These are phyloP conservation scores for barley (Hordeum vulgare) DNA, from an alignment of 176 grass and related monocot species.

Conservation along the genomic window DNA sequence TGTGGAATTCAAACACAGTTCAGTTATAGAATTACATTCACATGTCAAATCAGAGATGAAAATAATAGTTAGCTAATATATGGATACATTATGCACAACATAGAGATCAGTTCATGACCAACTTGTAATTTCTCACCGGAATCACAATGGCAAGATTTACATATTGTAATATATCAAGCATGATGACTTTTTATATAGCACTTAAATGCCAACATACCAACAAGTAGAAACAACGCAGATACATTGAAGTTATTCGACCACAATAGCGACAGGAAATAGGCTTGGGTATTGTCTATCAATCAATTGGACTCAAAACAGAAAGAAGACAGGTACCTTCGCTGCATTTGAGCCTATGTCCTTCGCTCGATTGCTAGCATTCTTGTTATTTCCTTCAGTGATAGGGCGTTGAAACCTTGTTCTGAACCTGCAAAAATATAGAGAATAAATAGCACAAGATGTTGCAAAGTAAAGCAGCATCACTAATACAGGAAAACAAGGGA, in stretches of 20 bases:
- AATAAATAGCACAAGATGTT: conserved; percentile 20
- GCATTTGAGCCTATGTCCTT: conserved; percentile 69
- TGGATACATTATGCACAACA: neutral
- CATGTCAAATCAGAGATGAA: conserved; percentile 2
- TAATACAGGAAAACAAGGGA: conserved; percentile 17
- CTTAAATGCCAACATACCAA: conserved; percentile 1
- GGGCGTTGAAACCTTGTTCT: conserved; percentile 55
- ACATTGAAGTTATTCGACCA: neutral
- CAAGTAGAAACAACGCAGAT: neutral
- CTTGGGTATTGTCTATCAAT: neutral
- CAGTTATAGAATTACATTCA: conserved; percentile 2
- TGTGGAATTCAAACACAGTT: neutral
- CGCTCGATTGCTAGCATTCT: conserved; percentile 56
- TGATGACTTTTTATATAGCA: neutral
- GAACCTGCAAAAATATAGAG: conserved; percentile 50
- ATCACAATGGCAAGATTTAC: neutral
- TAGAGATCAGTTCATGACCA: no score
- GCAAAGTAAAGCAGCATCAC: neutral
- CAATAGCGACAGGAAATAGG: neutral
- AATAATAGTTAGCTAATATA: neutral
- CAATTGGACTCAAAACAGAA: neutral
- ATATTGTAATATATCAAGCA: neutral
- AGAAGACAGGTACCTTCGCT: conserved; percentile 45
- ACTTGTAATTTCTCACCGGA: neutral
- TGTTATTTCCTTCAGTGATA: conserved; percentile 83